These are phyloP conservation scores for Lactarius akahatsu DNA, from an alignment of 768 basidiomycete genomes.

Conservation along the genomic window DNA sequence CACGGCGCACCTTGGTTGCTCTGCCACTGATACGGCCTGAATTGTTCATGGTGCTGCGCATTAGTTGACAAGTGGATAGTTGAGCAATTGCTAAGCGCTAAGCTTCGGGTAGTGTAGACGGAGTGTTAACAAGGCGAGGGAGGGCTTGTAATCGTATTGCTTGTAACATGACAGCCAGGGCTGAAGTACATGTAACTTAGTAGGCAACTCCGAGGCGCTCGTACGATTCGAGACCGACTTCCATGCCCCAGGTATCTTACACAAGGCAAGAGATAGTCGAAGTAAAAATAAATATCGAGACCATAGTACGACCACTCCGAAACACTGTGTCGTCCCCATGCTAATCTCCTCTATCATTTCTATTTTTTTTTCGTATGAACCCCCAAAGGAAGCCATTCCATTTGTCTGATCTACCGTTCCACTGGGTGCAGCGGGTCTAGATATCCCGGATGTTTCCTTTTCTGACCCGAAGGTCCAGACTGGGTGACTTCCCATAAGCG, in stretches of 20 bases:
- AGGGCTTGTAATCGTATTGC: neutral
- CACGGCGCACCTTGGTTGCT: conserved; percentile 14
- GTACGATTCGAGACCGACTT: neutral
- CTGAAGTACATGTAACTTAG: neutral
- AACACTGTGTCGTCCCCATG: conserved; percentile 99
- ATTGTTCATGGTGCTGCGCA: conserved; percentile 1
- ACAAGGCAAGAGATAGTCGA: neutral
- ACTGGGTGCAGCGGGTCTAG: neutral
- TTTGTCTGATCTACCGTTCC: neutral
- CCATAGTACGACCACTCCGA: conserved; percentile 75
- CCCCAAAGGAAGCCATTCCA: conserved; percentile 63
- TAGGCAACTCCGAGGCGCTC: neutral
- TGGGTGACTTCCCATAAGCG: too few relatives aligned
- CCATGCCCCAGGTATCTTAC: conserved; percentile 2
- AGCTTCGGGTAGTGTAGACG: neutral
- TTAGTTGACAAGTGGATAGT: neutral
- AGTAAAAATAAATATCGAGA: neutral
- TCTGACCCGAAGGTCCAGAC: neutral
- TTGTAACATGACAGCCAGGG: conserved; percentile 1
- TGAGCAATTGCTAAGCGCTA: neutral
- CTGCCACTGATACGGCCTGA: neutral
- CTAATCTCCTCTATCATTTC: conserved; percentile 99
- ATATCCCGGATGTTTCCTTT: neutral
- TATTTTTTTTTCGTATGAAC: conserved; percentile 91
- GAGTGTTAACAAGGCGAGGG: neutral